phyloP scores from a whole-genome alignment of 1,284 basidiomycete species.

The Cronartium quercuum region DNA sequence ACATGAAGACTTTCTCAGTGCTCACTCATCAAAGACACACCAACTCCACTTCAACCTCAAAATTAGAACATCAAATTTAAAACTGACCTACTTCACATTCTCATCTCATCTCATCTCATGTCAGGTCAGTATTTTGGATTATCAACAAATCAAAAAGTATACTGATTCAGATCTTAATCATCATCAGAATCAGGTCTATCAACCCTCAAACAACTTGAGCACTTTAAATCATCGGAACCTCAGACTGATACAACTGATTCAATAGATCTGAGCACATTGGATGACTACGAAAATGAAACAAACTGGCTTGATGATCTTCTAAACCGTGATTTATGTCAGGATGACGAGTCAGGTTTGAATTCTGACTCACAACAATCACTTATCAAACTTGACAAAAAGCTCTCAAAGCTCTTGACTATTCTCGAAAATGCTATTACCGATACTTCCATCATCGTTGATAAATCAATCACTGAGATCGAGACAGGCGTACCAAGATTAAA shows the following conservation, averaged over 20 bases:
- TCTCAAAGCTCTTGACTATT: slow-evolving; percentile 64
- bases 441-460: slow-evolving; percentile 73
- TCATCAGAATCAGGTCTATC: too few relatives aligned
- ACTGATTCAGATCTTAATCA: too few relatives aligned
- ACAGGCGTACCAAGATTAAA: slow-evolving; percentile 76
- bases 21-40: too few relatives aligned
- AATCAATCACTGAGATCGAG: slow-evolving; percentile 79
- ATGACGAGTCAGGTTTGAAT: not conserved
- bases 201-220: not conserved
- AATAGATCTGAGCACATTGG: slow-evolving; percentile 15
- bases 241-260: not conserved
- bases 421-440: slow-evolving; percentile 79
- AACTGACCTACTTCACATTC: too few relatives aligned
- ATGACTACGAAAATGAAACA: slow-evolving; percentile 21
- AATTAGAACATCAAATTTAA: too few relatives aligned
- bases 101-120: too few relatives aligned
- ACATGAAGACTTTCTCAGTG: too few relatives aligned
- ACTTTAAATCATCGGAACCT: not conserved
- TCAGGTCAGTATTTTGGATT: too few relatives aligned
- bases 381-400: slow-evolving; percentile 63
- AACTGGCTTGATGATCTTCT: slow-evolving; percentile 30
- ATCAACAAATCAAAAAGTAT: too few relatives aligned
- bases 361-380: slow-evolving; percentile 49
- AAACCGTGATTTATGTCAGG: not conserved
- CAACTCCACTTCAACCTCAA: too few relatives aligned